Percentiles rank a stretch among this genome's conserved stretches.
These are phyloP conservation scores for Chaetoceros muelleri DNA, from an alignment of 108 stramenopile genomes.

Conservation along the genomic window DNA sequence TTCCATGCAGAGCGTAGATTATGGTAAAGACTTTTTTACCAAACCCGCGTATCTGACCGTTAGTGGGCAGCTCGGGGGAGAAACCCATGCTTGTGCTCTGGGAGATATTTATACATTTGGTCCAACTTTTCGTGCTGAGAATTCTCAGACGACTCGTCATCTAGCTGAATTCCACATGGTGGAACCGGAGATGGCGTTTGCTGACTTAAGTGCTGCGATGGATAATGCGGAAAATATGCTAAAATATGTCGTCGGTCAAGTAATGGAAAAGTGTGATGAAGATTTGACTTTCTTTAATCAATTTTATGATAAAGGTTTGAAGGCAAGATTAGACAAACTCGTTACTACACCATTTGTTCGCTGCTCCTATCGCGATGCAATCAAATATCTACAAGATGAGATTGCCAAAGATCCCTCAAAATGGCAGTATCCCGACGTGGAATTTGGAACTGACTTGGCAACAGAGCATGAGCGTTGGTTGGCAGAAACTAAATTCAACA, in stretches of 20 bases:
- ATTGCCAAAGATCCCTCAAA: slow-evolving; percentile 92
- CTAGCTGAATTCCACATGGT: slow-evolving; percentile 97
- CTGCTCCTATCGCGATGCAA: slow-evolving; percentile 85
- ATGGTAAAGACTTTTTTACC: slow-evolving; percentile 89
- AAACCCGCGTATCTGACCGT: slow-evolving; percentile 94
- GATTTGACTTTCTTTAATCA: slow-evolving; percentile 89
- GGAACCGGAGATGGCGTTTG: slow-evolving; percentile 99
- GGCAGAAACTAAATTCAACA: slow-evolving; percentile 85
- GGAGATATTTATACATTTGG: slow-evolving; percentile 99
- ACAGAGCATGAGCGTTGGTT: slow-evolving; percentile 98
- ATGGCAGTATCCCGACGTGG: slow-evolving; percentile 96
- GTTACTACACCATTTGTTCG: slow-evolving; percentile 76
- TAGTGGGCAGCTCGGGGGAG: slow-evolving; percentile 91
- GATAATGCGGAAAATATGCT: slow-evolving; percentile 95
- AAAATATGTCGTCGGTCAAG: slow-evolving; percentile 73
- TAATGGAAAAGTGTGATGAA: slow-evolving; percentile 67
- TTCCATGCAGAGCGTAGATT: slow-evolving; percentile 44
- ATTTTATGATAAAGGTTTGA: slow-evolving; percentile 87
- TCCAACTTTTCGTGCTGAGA: slow-evolving; percentile 99
- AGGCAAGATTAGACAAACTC: slow-evolving; percentile 63
- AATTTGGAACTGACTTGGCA: slow-evolving; percentile 94
- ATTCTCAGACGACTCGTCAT: slow-evolving; percentile 95
- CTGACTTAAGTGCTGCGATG: slow-evolving; percentile 89
- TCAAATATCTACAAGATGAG: slow-evolving; percentile 84
- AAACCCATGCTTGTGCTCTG: slow-evolving; percentile 94